Conservation (phyloP, 2,329 filamentous ascomycete genomes). For the Fusarium armeniacum region DNA sequence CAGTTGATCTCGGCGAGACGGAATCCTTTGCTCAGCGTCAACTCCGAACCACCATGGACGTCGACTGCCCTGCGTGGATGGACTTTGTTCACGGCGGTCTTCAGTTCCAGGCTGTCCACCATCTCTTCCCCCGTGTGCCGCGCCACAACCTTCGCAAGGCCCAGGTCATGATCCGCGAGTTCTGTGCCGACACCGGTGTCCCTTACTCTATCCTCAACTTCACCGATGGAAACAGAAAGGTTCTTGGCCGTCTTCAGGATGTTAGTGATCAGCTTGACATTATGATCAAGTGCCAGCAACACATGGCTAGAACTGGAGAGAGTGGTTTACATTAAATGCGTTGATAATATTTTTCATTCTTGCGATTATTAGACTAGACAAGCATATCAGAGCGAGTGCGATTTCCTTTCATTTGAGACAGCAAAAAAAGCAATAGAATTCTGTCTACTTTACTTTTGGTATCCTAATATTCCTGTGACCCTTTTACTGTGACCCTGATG, state of each 20-base stretch:
- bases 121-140: constrained; percentile 77
- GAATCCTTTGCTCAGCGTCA: constrained; percentile 79
- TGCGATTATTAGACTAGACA: constrained; percentile 12
- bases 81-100: constrained; percentile 80
- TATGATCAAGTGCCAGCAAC: constrained; percentile 68
- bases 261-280: constrained; percentile 72
- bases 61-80: constrained; percentile 78
- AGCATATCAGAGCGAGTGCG: constrained; percentile 13
- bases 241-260: constrained; percentile 65
- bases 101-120: constrained; percentile 80
- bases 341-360: not conserved
- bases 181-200: constrained; percentile 74
- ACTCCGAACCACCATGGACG: constrained; percentile 80
- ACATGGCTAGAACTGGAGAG: constrained; percentile 64
- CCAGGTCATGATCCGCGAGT: constrained; percentile 72
- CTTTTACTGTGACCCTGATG: not conserved
- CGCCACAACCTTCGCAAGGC: constrained; percentile 75
- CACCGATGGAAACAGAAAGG: constrained; percentile 71
- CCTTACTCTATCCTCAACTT: constrained; percentile 74
- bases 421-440: constrained; percentile 21
- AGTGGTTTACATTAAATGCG: constrained; percentile 54
- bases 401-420: constrained; percentile 22
- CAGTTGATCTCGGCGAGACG: constrained; percentile 71
- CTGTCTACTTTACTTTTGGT: not conserved
- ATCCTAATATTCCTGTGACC: not conserved